Evolutionary conservation across 352 stramenopile species (phyloP), one percentile per base, ranked within the genome.

Genomic region (Phytophthora brassicae): DNA sequence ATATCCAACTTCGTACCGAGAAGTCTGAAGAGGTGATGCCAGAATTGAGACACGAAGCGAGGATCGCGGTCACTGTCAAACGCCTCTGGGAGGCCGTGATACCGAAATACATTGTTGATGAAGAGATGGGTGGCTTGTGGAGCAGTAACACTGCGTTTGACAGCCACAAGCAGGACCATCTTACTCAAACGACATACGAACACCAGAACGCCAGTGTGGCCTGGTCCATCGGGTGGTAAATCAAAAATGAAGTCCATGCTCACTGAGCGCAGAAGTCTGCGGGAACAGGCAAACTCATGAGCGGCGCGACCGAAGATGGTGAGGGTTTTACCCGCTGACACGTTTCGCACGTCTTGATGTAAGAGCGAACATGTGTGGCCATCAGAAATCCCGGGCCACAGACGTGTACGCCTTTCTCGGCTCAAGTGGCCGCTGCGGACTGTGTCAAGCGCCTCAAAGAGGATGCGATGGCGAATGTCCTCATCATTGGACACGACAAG

Each of bases 231-330:
- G 8, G 26, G 4, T 31, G 26, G 26, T 9, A 31, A 8, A 9
- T 8, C 26, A 31, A 31, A 31, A 8, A 74, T 49, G 24, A 69
- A 74, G 53, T 69, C 59, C 47, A 74, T 44, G 49, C 52, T 58
- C 22, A 65, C 42, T 24, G 46, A 65, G 39, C 60, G 53, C 65
- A 74, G 20, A 31, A 60, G 6, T 54, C 53, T 2, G 28, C 19
- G 8, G 65, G 53, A 12, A 75, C 29, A 13, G 62, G 51, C 19
- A 71, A 23, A 13, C 31, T 60, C 12, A 16, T 19, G 14, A 68
- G 36, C 12, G 56, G 55, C 17, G 54, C 61, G 20, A 13, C 11
- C 13, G 48, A 5, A 20, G 42, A 23, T 0, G 7, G 7, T 50
- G 52, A 14, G 17, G 54, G 29, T 51, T 68, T 63, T 0, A 62